Percentiles rank a stretch among this genome's conserved stretches.
These are phyloP conservation scores for Podospora pseudocomata DNA, from an alignment of 495 filamentous ascomycete species.

Conservation along the genomic window DNA sequence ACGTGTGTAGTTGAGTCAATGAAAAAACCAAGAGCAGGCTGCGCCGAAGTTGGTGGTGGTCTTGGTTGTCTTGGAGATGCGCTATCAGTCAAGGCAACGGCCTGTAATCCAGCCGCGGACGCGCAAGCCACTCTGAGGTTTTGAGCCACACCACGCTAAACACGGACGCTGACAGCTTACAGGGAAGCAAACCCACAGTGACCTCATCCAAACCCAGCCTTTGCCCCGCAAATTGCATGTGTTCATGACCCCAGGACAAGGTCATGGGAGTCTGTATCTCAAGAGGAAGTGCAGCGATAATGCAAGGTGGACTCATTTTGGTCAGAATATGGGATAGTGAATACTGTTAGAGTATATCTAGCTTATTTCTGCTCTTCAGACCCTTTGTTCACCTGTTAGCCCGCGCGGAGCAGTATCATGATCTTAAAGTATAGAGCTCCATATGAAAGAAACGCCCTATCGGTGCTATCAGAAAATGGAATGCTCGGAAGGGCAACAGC, in stretches of 20 bases:
- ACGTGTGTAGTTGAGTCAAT: neutral
- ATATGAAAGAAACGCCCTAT: neutral
- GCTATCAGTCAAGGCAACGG: conserved; percentile 6
- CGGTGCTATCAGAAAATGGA: neutral
- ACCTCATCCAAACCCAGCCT: conserved; percentile 6
- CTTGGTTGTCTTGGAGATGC: conserved; percentile 1
- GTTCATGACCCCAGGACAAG: neutral
- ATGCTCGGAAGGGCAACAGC: conserved; percentile 14
- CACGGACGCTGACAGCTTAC: neutral
- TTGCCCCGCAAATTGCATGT: conserved; percentile 7
- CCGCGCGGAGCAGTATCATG: neutral
- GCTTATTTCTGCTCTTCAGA: neutral
- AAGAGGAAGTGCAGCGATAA: neutral
- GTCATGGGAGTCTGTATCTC: neutral
- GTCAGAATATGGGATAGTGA: neutral
- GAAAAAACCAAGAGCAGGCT: too few relatives aligned
- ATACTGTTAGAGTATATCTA: neutral
- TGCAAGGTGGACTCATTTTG: neutral
- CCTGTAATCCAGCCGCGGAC: neutral
- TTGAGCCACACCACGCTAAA: conserved; percentile 1
- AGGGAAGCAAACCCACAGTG: conserved; percentile 7
- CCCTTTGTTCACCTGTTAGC: neutral
- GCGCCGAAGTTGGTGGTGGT: neutral
- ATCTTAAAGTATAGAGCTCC: neutral
- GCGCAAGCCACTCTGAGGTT: conserved; percentile 3